Evolutionary conservation across 768 basidiomycete genomes (phyloP).

Genomic region (Postia placenta): DNA sequence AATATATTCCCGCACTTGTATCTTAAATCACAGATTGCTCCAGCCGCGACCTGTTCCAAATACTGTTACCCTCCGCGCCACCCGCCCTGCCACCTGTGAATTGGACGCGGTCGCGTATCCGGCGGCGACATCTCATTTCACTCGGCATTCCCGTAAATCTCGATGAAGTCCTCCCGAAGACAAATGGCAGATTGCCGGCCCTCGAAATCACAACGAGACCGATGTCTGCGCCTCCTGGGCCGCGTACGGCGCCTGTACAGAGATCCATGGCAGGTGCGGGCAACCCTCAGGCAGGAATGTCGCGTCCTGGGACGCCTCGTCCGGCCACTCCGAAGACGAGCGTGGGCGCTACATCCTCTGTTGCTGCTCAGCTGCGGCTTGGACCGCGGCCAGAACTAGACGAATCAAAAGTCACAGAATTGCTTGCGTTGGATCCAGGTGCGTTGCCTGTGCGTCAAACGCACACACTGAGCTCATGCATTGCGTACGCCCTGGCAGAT

Average conservation of each 20-base stretch:
- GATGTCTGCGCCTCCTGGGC: slow-evolving; percentile 71
- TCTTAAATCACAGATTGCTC: slow-evolving; percentile 19
- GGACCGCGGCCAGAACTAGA: slow-evolving; percentile 79
- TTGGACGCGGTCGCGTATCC: slow-evolving; percentile 90
- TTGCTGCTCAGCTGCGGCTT: slow-evolving; percentile 41
- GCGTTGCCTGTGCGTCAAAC: slow-evolving; percentile 15
- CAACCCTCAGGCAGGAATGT: slow-evolving; percentile 46
- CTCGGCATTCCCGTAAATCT: slow-evolving; percentile 93
- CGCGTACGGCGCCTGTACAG: slow-evolving; percentile 34
- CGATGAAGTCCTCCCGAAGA: slow-evolving; percentile 79
- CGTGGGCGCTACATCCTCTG: slow-evolving; percentile 24
- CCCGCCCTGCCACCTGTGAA: slow-evolving; percentile 81
- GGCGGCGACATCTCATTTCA: slow-evolving; percentile 84
- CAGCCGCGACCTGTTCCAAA: slow-evolving; percentile 77
- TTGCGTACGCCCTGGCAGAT: slow-evolving; percentile 40
- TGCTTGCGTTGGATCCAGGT: slow-evolving; percentile 70
- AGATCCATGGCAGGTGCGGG: slow-evolving; percentile 25
- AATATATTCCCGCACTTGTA: slow-evolving; percentile 7
- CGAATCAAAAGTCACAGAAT: slow-evolving; percentile 50
- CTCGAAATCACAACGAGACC: slow-evolving; percentile 81
- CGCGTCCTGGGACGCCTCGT: slow-evolving; percentile 46
- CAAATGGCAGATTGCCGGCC: slow-evolving; percentile 64
- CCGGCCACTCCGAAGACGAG: slow-evolving; percentile 40
- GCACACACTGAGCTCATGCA: background rate
- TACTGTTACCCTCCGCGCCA: slow-evolving; percentile 59